Conservation (phyloP, 441 rosid species). For the Manihot esculenta region DNA sequence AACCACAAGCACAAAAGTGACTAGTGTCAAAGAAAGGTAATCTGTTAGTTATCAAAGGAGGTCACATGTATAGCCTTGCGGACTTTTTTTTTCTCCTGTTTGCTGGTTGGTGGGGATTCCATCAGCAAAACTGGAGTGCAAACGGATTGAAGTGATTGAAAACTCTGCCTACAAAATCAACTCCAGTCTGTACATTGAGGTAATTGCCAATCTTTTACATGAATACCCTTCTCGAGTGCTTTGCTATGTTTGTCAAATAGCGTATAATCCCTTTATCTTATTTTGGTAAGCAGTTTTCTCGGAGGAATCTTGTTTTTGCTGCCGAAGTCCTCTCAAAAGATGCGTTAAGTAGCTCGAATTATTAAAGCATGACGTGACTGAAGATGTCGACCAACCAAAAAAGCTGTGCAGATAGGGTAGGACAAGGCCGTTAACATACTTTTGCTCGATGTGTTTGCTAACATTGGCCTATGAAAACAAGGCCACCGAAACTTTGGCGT, state of each 20-base stretch:
- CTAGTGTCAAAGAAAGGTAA: constrained; percentile 76
- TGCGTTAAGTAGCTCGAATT: not conserved
- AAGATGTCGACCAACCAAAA: not conserved
- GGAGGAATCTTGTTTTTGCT: constrained; percentile 81
- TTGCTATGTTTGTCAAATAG: too few species aligned
- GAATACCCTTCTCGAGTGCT: not conserved
- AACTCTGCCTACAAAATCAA: constrained; percentile 80
- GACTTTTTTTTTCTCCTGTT: too few species aligned
- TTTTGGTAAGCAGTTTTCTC: constrained; percentile 59
- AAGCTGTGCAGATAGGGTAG: too few species aligned
- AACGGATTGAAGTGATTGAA: constrained; percentile 76
- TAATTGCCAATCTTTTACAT: constrained; percentile 28
- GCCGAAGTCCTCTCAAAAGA: constrained; percentile 73
- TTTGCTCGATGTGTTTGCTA: too few species aligned
- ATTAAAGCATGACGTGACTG: not conserved
- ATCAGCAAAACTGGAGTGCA: constrained; percentile 64
- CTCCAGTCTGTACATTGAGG: constrained; percentile 82
- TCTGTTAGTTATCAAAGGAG: constrained; percentile 16
- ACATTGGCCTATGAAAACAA: too few species aligned
- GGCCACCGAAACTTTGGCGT: too few species aligned
- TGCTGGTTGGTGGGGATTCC: not conserved
- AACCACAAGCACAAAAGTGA: constrained; percentile 59
- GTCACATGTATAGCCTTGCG: not conserved
- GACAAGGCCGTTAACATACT: too few species aligned
- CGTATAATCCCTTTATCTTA: too few species aligned